Percentiles rank a stretch among this genome's conserved stretches.
Evolutionary conservation across 2,329 filamentous ascomycete species (phyloP).

Genomic region (Colletotrichum sp.): DNA sequence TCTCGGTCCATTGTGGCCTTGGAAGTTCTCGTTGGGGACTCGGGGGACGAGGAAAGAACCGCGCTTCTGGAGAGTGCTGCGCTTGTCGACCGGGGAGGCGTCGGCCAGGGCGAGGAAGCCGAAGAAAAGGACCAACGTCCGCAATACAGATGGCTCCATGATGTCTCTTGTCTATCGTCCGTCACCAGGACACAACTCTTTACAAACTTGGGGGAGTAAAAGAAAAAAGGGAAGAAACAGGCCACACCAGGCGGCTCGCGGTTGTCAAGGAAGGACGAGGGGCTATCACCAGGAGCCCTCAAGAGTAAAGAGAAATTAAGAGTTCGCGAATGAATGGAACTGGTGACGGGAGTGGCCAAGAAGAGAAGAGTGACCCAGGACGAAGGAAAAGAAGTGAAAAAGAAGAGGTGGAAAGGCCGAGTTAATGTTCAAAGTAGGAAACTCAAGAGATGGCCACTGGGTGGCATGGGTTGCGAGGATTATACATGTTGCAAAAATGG

Average conservation of each 20-base stretch:
- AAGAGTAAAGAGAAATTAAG: not conserved
- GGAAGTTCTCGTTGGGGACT: constrained; percentile 59
- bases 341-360: not conserved
- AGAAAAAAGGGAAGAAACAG: not conserved
- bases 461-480: constrained; percentile 2
- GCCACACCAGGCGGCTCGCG: constrained; percentile 20
- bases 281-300: constrained; percentile 20
- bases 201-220: not conserved
- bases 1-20: constrained; percentile 58
- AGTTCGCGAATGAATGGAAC: constrained; percentile 5
- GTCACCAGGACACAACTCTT: constrained; percentile 7
- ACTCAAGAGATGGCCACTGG: not conserved
- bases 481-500: constrained; percentile 21
- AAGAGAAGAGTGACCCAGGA: constrained; percentile 1
- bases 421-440: constrained; percentile 19
- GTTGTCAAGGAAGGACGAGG: constrained; percentile 7
- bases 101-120: constrained; percentile 28
- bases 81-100: constrained; percentile 21
- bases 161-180: constrained; percentile 3
- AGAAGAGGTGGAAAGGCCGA: not conserved
- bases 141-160: constrained; percentile 14
- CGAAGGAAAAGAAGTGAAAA: not conserved
- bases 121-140: constrained; percentile 17
- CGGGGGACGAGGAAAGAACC: constrained; percentile 63
- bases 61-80: constrained; percentile 47